A percentile compares a stretch with the other conserved stretches of the same genome.
Evolutionary conservation across 352 stramenopile genomes (phyloP).

Genomic region (Phytophthora rubi): DNA sequence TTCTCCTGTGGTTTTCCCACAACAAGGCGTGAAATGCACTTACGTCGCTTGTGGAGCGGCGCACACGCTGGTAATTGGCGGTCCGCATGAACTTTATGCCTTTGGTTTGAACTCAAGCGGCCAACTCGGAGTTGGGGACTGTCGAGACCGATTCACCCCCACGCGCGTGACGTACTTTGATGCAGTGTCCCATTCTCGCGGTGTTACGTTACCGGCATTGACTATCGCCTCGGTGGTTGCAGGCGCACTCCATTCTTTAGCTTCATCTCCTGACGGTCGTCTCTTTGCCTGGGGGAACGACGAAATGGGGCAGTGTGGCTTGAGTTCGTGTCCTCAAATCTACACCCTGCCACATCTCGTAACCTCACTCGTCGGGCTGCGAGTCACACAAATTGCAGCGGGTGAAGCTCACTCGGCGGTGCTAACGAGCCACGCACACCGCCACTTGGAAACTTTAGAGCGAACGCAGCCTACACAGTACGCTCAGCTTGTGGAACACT

Average conservation of each 20-base stretch:
- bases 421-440: conserved; percentile 45
- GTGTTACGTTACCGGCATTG: conserved; percentile 12
- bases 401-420: conserved; percentile 63
- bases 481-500: conserved; percentile 44
- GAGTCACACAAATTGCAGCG: conserved; percentile 57
- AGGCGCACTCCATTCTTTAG: conserved; percentile 66
- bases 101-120: conserved; percentile 72
- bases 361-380: conserved; percentile 57
- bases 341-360: conserved; percentile 82
- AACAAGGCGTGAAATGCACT: conserved; percentile 35
- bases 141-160: conserved; percentile 47
- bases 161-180: conserved; percentile 66
- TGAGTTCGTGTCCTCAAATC: conserved; percentile 71
- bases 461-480: conserved; percentile 54
- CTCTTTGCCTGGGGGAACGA: conserved; percentile 79
- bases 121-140: conserved; percentile 71
- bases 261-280: conserved; percentile 49
- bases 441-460: conserved; percentile 55
- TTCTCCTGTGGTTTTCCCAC: conserved; percentile 20
- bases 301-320: conserved; percentile 75
- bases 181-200: neutral
- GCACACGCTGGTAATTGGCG: conserved; percentile 61
- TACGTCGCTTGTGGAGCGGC: conserved; percentile 66
- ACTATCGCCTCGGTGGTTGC: conserved; percentile 50
- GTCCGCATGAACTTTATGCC: conserved; percentile 42